Percentiles rank a stretch among this genome's conserved stretches.
These are phyloP conservation scores for Trichosporon coremiiforme DNA, from an alignment of 1,284 basidiomycete species.

Conservation along the genomic window DNA sequence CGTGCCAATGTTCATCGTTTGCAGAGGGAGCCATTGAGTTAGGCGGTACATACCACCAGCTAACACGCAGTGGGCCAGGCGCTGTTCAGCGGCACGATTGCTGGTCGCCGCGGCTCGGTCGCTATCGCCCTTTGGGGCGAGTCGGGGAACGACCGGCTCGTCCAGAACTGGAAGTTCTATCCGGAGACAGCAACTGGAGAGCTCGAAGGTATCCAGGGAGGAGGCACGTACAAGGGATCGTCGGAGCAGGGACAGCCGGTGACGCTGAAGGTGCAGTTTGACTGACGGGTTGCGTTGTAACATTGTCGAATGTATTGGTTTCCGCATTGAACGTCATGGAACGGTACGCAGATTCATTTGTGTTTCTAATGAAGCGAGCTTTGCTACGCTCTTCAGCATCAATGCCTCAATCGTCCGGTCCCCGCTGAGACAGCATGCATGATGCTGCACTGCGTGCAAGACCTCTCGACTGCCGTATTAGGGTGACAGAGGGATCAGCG, in stretches of 20 bases:
- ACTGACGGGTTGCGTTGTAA: neutral
- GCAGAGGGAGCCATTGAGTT: too few relatives aligned
- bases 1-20: too few relatives aligned
- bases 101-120: neutral
- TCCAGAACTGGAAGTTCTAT: neutral
- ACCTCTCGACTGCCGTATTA: too few relatives aligned
- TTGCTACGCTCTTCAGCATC: too few relatives aligned
- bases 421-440: too few relatives aligned
- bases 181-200: slow-evolving; percentile 1
- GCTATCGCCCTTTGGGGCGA: neutral
- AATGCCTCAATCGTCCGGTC: too few relatives aligned
- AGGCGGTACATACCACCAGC: too few relatives aligned
- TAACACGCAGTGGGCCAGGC: slow-evolving; percentile 13
- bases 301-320: neutral
- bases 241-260: slow-evolving; percentile 10
- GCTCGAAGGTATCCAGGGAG: neutral
- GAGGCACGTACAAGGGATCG: neutral
- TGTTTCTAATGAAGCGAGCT: too few relatives aligned
- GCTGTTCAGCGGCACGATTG: neutral
- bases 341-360: too few relatives aligned
- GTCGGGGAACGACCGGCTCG: neutral
- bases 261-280: slow-evolving; percentile 12
- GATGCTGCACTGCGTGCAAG: too few relatives aligned
- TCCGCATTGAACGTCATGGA: too few relatives aligned
- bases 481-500: neutral